Evolutionary conservation across 306 rosid species (phyloP).

Genomic region (Fagus crenata): DNA sequence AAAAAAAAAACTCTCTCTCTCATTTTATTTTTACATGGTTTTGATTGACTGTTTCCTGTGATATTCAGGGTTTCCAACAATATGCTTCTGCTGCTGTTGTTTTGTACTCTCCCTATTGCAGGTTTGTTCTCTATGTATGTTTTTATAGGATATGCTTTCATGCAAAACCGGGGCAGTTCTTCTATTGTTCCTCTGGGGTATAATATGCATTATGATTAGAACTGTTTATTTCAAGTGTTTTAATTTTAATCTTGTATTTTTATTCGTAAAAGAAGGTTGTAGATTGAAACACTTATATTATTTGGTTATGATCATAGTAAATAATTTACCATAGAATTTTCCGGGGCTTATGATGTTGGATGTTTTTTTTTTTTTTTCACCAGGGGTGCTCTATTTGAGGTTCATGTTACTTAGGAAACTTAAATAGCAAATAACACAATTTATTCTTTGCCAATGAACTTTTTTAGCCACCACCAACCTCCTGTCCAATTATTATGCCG

Average conservation of each 20-base stretch:
- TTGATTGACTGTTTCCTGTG: neutral
- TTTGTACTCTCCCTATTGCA: slow-evolving; percentile 22
- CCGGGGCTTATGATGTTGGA: too few relatives aligned
- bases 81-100: slow-evolving; percentile 24
- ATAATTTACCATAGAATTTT: too few relatives aligned
- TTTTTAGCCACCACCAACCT: too few relatives aligned
- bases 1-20: neutral
- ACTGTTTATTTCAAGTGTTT: neutral
- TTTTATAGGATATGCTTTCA: neutral
- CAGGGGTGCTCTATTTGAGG: too few relatives aligned
- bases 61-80: slow-evolving; percentile 9
- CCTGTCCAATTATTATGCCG: too few relatives aligned
- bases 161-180: neutral
- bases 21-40: neutral
- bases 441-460: too few relatives aligned
- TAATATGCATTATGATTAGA: neutral
- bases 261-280: too few relatives aligned
- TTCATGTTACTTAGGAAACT: too few relatives aligned
- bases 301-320: too few relatives aligned
- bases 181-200: neutral
- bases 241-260: neutral
- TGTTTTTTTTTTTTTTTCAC: neutral
- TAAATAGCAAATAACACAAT: too few relatives aligned
- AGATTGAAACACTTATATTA: too few relatives aligned
- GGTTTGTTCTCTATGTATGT: slow-evolving; percentile 21